Conservation (phyloP, 1,284 basidiomycete genomes). For the Marasmius tenuissimus region DNA sequence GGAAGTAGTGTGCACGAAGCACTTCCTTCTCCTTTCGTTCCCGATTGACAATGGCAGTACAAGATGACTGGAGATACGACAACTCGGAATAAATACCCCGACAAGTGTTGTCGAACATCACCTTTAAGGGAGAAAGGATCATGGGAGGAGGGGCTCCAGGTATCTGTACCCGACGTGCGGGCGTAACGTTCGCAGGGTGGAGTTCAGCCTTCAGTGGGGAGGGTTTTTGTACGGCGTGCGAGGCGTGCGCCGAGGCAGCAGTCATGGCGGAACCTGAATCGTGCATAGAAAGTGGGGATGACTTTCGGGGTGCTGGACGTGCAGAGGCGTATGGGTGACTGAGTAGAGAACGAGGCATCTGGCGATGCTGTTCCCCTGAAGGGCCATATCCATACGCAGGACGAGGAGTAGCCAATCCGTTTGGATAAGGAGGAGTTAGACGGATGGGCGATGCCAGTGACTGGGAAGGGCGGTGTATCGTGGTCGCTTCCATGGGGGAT, state of each 20-base stretch:
- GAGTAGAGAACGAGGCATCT: not conserved
- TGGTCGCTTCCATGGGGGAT: not conserved
- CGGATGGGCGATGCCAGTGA: not conserved
- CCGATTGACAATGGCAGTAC: conserved; percentile 1
- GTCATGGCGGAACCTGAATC: not conserved
- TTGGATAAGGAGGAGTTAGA: not conserved
- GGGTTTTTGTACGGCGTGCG: not conserved
- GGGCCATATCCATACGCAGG: not conserved
- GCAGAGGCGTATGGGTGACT: not conserved
- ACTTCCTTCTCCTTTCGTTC: conserved; percentile 10
- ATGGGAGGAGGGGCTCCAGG: not conserved
- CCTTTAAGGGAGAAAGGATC: not conserved
- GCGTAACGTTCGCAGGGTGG: not conserved
- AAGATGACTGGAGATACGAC: conserved; percentile 8
- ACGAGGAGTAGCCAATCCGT: not conserved
- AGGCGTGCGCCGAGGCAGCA: not conserved
- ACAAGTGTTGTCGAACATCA: conserved; percentile 3
- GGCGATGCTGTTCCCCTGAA: not conserved
- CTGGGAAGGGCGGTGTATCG: not conserved
- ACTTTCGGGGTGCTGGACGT: not conserved
- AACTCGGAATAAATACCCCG: conserved; percentile 1
- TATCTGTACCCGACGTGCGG: not conserved
- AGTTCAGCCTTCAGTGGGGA: not conserved
- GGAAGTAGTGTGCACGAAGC: conserved; percentile 3
- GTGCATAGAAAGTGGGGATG: not conserved